A percentile compares a stretch with the other conserved stretches of the same genome.
Evolutionary conservation across 1,284 basidiomycete genomes (phyloP).

Genomic region (Fomitopsis palustris): DNA sequence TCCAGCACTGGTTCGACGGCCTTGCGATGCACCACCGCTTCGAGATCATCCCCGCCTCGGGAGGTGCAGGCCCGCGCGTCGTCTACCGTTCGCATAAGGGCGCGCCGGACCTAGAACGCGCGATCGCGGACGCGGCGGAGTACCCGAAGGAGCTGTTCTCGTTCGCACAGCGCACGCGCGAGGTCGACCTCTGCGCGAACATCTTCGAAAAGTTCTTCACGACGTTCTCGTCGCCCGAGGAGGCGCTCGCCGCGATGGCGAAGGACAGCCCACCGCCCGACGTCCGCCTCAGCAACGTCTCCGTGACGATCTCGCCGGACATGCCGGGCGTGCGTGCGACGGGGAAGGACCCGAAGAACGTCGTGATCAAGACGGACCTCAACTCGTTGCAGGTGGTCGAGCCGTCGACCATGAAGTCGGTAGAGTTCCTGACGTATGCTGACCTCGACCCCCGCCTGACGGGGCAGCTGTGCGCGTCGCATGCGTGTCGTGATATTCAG

Average conservation of each 20-base stretch:
- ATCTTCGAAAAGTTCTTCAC: constrained; percentile 26
- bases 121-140: constrained; percentile 13
- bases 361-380: constrained; percentile 32
- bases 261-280: not conserved
- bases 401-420: constrained; percentile 32
- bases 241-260: not conserved
- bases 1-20: constrained; percentile 28
- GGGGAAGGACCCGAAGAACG: not conserved
- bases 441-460: constrained; percentile 30
- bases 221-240: constrained; percentile 11
- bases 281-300: constrained; percentile 10
- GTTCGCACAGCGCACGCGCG: constrained; percentile 18
- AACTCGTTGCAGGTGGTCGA: constrained; percentile 27
- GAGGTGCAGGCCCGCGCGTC: constrained; percentile 10
- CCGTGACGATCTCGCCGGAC: constrained; percentile 21
- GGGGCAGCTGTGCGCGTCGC: constrained; percentile 33
- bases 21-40: constrained; percentile 24
- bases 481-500: constrained; percentile 32
- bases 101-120: constrained; percentile 12
- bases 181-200: constrained; percentile 20
- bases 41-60: constrained; percentile 15
- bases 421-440: constrained; percentile 24
- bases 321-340: constrained; percentile 16
- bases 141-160: constrained; percentile 5
- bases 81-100: constrained; percentile 19